Evolutionary conservation across 768 basidiomycete species (phyloP), one percentile per base, ranked within the genome.

Genomic region (Jaapia argillacea): DNA sequence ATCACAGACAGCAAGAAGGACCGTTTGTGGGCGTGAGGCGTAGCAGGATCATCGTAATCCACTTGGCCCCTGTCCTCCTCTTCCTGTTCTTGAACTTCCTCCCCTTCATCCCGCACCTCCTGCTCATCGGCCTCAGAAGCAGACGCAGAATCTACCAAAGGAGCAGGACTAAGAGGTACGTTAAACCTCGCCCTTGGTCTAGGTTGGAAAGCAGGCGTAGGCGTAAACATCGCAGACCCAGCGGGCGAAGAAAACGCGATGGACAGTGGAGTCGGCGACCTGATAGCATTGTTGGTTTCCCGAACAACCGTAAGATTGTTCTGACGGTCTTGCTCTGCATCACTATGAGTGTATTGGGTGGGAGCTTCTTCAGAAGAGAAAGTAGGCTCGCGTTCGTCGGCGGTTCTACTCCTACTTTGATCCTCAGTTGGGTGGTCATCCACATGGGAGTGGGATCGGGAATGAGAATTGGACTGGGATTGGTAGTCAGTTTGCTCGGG

Each of bases 1-100:
- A 92, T 84, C 5, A 91, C 82, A 6, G 79, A 79, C 28, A 92
- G 72, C 10, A 92, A 72, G 65, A 92, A 90, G 1, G 85, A 88
- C 13, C 79, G 77, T 31, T 85, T 78, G 47, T 83, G 79, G 10
- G 79, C 75, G 49, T 74, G 69, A 2, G 85, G 87, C 2, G 86
- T 90, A 35, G 79, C 58, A 3, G 71, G 71, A 31, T 77, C 71
- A 4, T 70, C 63, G n/a, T n/a, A n/a, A n/a, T n/a, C n/a, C n/a
- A n/a, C n/a, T 28, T 67, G 61, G 10, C 48, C 42, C 16, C 55
- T 27, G 12, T n/a, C 36, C 36, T 36, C 31, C n/a, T 44, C 45
- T 5, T 41, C 40, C 24, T 49, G 35, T 10, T 44, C 44, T 2
- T 37, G 12, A 20, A 14, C 10, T 14, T 63, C 66, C 2, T 57